A percentile compares a stretch with the other conserved stretches of the same genome.
phyloP scores from a whole-genome alignment of 768 basidiomycete species.

The Tephrocybe sp. region DNA sequence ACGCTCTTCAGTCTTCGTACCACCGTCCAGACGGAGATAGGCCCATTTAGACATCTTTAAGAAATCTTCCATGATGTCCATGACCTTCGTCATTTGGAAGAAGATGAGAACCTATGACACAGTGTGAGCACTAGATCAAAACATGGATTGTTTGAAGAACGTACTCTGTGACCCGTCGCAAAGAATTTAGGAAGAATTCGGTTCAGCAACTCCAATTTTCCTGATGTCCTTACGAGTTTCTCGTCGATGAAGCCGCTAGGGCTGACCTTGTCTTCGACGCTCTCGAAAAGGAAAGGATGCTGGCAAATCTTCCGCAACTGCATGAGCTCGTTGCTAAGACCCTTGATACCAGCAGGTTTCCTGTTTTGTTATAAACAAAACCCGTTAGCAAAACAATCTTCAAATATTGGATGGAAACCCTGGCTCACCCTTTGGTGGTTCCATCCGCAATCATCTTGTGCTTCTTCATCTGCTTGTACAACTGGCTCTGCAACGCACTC shows the following conservation, averaged over 20 bases:
- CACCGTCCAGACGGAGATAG: constrained; percentile 92
- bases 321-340: constrained; percentile 93
- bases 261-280: constrained; percentile 93
- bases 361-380: constrained; percentile 37
- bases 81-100: constrained; percentile 99
- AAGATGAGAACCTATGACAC: constrained; percentile 84
- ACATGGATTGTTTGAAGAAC: constrained; percentile 17
- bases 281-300: constrained; percentile 95
- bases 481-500: constrained; percentile 87
- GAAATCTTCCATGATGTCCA: constrained; percentile 98
- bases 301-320: constrained; percentile 98
- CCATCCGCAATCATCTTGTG: constrained; percentile 95
- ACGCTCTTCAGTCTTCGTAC: constrained; percentile 94
- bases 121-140: constrained; percentile 6
- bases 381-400: neutral
- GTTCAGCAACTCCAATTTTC: constrained; percentile 91
- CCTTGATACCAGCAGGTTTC: constrained; percentile 79
- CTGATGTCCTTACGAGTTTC: constrained; percentile 81
- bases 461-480: constrained; percentile 98
- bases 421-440: constrained; percentile 67
- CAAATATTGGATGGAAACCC: neutral
- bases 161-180: constrained; percentile 82
- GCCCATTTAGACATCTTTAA: constrained; percentile 84
- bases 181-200: constrained; percentile 96
- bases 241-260: constrained; percentile 81